phyloP scores from a whole-genome alignment of 441 rosid species.

The Mallotus japonicus region DNA sequence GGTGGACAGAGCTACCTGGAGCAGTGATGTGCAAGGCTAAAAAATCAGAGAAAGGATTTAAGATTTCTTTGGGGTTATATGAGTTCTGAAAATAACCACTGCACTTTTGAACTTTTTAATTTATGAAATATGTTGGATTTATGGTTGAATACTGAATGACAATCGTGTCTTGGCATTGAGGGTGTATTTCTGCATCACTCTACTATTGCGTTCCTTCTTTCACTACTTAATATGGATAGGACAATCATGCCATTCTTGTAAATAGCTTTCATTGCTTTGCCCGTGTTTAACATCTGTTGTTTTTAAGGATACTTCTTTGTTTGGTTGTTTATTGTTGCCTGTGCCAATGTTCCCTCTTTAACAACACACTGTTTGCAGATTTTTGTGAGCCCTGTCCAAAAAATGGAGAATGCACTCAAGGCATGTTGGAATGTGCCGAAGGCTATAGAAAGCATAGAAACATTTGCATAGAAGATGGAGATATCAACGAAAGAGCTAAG shows the following conservation, averaged over 20 bases:
- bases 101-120: not conserved
- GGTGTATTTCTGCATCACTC: not conserved
- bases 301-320: conserved; percentile 1
- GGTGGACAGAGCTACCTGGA: too few species aligned
- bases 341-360: conserved; percentile 3
- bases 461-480: conserved; percentile 76
- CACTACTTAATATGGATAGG: not conserved
- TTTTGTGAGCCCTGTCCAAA: conserved; percentile 73
- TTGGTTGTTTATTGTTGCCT: conserved; percentile 3
- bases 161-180: not conserved
- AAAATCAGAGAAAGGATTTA: too few species aligned
- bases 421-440: conserved; percentile 59
- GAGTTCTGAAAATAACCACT: not conserved
- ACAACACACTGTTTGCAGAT: conserved; percentile 40
- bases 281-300: not conserved
- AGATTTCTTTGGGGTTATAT: not conserved
- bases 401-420: conserved; percentile 49
- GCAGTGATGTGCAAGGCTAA: too few species aligned
- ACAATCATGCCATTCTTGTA: not conserved
- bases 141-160: not conserved
- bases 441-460: conserved; percentile 61
- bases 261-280: not conserved
- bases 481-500: conserved; percentile 65
- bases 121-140: not conserved
- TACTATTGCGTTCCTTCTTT: not conserved